phyloP scores from a whole-genome alignment of 2,329 filamentous ascomycete species.

The Trichoderma cornu-damae region DNA sequence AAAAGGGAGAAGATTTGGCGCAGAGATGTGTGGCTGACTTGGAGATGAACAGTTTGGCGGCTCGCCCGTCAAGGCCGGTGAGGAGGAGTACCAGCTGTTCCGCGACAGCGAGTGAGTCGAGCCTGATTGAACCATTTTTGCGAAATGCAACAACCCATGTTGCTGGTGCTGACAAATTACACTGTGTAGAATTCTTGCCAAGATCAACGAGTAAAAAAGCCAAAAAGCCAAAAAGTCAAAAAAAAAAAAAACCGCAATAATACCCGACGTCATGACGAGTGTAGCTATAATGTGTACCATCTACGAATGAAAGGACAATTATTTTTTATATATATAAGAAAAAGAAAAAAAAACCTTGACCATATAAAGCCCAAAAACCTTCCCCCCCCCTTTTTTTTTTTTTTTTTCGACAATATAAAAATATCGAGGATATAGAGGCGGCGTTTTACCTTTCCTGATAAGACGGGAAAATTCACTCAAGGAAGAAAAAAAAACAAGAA shows the following conservation, averaged over 20 bases:
- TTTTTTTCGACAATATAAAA: too few species aligned
- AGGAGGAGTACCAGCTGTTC: slow-evolving; percentile 95
- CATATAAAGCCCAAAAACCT: too few species aligned
- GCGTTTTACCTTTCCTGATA: too few species aligned
- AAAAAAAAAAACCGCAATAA: too few species aligned
- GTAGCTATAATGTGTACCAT: slow-evolving; percentile 37
- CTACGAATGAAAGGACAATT: slow-evolving; percentile 21
- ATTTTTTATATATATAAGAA: too few species aligned
- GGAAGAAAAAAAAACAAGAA: background rate
- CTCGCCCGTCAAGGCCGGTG: slow-evolving; percentile 92
- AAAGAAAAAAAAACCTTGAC: too few species aligned
- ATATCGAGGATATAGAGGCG: background rate
- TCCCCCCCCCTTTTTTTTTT: too few species aligned
- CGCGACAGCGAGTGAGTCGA: slow-evolving; percentile 95
- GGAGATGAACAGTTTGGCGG: slow-evolving; percentile 67
- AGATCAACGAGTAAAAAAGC: slow-evolving; percentile 87
- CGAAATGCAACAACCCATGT: too few species aligned
- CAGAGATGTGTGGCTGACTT: background rate
- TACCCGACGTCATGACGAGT: slow-evolving; percentile 22
- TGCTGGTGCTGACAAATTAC: slow-evolving; percentile 17
- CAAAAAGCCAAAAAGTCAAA: background rate
- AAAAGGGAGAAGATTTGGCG: background rate
- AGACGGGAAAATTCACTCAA: background rate
- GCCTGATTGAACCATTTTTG: background rate
- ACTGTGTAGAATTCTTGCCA: slow-evolving; percentile 75